Conservation (phyloP, 345 rosid species). For the Gossypium mustelinum region DNA sequence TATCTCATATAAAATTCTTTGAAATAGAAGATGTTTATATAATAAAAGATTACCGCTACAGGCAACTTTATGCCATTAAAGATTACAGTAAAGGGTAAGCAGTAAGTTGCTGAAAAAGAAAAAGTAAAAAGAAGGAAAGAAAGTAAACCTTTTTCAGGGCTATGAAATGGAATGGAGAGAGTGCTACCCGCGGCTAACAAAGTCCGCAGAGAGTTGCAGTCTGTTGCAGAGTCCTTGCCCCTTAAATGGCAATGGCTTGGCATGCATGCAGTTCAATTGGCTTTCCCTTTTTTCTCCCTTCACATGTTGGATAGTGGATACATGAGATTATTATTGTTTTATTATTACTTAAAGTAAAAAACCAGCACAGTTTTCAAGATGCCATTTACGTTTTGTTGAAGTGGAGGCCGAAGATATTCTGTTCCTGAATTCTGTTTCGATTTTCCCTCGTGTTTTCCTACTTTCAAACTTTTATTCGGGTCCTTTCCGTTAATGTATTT, state of each 20-base stretch:
- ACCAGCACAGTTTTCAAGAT: slow-evolving; percentile 18
- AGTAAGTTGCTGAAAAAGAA: neutral
- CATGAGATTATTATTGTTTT: neutral
- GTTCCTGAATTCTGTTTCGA: neutral
- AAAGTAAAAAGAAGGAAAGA: neutral
- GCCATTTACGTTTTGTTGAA: neutral
- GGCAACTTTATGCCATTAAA: neutral
- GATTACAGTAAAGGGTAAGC: neutral
- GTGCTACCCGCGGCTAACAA: slow-evolving; percentile 19
- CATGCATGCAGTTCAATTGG: neutral
- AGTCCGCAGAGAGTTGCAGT: neutral
- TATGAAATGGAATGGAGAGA: slow-evolving; percentile 3
- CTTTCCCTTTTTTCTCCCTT: neutral
- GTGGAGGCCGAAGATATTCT: neutral
- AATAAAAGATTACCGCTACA: neutral
- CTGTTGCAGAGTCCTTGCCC: neutral
- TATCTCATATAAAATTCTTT: too few species aligned
- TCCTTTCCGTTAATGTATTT: neutral
- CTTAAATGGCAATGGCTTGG: neutral
- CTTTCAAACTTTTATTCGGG: neutral
- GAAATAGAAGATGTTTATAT: neutral
- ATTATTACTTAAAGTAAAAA: neutral
- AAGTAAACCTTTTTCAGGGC: neutral
- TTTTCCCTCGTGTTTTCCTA: too few species aligned
- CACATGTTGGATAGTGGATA: neutral